These are phyloP conservation scores for Hygrocybe coccinea DNA, from an alignment of 768 basidiomycete genomes.

Conservation along the genomic window DNA sequence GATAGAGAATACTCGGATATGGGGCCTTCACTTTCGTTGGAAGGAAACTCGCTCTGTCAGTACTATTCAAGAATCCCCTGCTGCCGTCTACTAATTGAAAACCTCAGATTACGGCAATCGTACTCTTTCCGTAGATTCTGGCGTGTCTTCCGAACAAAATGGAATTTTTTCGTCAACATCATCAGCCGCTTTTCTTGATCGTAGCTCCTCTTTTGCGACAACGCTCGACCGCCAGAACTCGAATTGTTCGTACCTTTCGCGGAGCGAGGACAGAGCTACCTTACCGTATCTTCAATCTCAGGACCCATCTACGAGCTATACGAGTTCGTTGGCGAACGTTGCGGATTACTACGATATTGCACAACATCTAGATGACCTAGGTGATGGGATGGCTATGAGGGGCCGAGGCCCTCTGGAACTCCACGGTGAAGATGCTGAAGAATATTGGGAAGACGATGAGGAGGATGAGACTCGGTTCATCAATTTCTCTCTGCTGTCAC, in stretches of 20 bases:
- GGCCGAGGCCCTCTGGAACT: conserved; percentile 34
- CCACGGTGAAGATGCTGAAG: conserved; percentile 46
- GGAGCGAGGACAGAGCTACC: conserved; percentile 10
- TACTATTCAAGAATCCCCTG: neutral
- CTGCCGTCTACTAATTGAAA: neutral
- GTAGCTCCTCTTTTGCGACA: neutral
- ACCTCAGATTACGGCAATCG: neutral
- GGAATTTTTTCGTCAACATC: neutral
- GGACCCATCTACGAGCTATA: conserved; percentile 15
- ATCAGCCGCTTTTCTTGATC: neutral
- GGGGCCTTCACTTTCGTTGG: neutral
- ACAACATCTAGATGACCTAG: conserved; percentile 24
- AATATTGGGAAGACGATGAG: conserved; percentile 57
- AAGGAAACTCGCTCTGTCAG: neutral
- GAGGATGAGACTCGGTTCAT: conserved; percentile 77
- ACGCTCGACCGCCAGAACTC: conserved; percentile 30
- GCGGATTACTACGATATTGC: conserved; percentile 17
- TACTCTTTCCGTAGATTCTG: neutral
- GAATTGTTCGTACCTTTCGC: conserved; percentile 22
- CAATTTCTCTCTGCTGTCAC: conserved; percentile 80
- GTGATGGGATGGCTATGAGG: conserved; percentile 25
- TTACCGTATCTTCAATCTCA: conserved; percentile 12
- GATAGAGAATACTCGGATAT: neutral
- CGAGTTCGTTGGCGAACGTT: neutral
- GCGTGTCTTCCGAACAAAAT: neutral